Evolutionary conservation across 1,139 yeast genomes (phyloP), one percentile per base, ranked within the genome.

Genomic region (Kodamaea fungicola): DNA sequence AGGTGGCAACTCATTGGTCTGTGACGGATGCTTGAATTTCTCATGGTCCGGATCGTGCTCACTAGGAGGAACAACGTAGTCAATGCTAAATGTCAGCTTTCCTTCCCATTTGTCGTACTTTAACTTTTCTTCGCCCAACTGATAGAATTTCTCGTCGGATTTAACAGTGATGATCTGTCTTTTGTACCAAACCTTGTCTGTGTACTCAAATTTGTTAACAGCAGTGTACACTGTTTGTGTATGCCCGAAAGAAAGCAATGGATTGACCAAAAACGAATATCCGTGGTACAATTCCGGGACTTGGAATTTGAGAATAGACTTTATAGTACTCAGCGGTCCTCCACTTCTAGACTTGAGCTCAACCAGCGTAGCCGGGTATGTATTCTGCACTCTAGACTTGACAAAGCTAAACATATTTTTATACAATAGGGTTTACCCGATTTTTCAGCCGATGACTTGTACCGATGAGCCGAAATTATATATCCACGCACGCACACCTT

Each of bases 141-240:
- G 32, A 47, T 68, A 71, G 28, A 50, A 47, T 30, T 47, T 54
- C 28, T 57, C 51, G 25, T 40, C 44, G n/a, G 43, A 35, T 38
- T 65, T 65, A n/a, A 71, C 61, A 3, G 49, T 48, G 37, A 70
- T 48, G 10, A 71, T 46, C 19, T 62, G 52, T 36, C 76, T 51
- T 42, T 67, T 67, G 47, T 71, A 71, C 49, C 57, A 53, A 6
- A 71, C 62, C 29, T 55, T 52, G 43, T 68, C 72, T 10, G 51
- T 48, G 30, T 52, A 44, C 12, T 65, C 71, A 42, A 67, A 68
- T 43, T 62, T 61, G 45, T 59, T 60, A 16, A 70, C 39, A 1
- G 72, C 74, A 3, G 76, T 64, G 45, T 66, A 71, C 4, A 73
- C 74, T 4, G 76, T 71, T 49, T 71, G 76, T n/a, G 63, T 45